phyloP scores from a whole-genome alignment of 495 filamentous ascomycete species.

The Neurospora sp. region DNA sequence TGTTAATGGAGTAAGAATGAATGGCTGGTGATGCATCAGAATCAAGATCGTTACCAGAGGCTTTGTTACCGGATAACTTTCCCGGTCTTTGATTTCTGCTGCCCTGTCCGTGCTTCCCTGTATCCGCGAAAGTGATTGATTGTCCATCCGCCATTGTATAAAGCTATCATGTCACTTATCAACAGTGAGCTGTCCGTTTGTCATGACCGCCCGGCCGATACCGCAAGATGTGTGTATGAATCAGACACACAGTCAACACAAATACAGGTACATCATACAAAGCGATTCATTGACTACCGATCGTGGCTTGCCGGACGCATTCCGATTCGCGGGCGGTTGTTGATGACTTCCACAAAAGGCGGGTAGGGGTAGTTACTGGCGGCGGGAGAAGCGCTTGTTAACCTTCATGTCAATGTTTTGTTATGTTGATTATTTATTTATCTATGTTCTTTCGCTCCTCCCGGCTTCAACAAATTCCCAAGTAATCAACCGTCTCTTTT shows the following conservation, averaged over 20 bases:
- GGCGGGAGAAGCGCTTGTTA: not conserved
- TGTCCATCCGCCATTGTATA: not conserved
- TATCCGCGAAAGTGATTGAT: not conserved
- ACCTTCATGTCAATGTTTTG: not conserved
- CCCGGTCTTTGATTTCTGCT: conserved; percentile 1
- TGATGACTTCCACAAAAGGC: not conserved
- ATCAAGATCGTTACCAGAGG: not conserved
- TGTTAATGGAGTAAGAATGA: not conserved
- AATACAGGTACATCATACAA: not conserved
- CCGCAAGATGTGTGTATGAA: not conserved
- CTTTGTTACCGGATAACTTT: not conserved
- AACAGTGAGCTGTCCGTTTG: not conserved
- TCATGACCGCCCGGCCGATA: not conserved
- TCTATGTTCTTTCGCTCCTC: not conserved
- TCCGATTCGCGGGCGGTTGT: not conserved
- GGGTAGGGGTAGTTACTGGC: not conserved
- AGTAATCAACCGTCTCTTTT: not conserved
- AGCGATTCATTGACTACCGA: not conserved
- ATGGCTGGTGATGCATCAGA: not conserved
- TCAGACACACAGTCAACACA: not conserved
- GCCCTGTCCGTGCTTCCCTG: not conserved
- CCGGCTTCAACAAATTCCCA: not conserved
- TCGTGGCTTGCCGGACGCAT: not conserved
- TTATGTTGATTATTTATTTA: not conserved
- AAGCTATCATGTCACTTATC: not conserved